phyloP scores from a whole-genome alignment of 2,329 filamentous ascomycete species.

The Colletotrichum plurivorum region DNA sequence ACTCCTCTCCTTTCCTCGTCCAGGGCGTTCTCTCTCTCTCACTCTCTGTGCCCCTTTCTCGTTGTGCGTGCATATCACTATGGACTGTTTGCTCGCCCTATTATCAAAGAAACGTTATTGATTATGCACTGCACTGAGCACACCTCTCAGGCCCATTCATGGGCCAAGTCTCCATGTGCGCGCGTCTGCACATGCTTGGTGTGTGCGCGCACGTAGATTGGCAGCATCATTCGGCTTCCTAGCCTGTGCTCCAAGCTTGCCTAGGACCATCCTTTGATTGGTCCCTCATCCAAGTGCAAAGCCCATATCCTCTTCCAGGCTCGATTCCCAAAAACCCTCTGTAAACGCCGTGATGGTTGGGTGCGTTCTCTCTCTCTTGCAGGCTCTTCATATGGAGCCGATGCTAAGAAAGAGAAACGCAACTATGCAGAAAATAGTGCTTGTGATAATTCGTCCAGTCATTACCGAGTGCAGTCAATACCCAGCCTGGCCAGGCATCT shows the following conservation, averaged over 20 bases:
- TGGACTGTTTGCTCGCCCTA: background rate
- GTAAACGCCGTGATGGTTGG: conserved; percentile 30
- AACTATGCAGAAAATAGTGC: conserved; percentile 37
- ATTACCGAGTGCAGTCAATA: conserved; percentile 54
- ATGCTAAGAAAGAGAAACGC: conserved; percentile 25
- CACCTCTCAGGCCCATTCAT: conserved; percentile 9
- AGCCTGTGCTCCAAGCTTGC: conserved; percentile 2
- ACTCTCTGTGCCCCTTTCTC: background rate
- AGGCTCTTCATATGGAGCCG: conserved; percentile 19
- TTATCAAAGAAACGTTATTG: conserved; percentile 17
- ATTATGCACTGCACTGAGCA: conserved; percentile 30
- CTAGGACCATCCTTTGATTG: background rate
- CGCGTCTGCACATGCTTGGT: background rate
- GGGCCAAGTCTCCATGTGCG: conserved; percentile 2
- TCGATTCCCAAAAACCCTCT: conserved; percentile 10
- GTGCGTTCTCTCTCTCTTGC: background rate
- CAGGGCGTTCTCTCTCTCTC: too few relatives aligned
- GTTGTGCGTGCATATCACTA: background rate
- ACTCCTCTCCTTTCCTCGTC: background rate
- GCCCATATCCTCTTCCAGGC: conserved; percentile 4
- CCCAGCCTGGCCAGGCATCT: conserved; percentile 69
- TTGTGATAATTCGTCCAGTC: conserved; percentile 35
- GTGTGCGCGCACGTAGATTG: background rate
- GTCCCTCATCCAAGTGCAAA: conserved; percentile 21
- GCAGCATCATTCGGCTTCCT: conserved; percentile 1